Evolutionary conservation across 805 yeast species (phyloP).

Genomic region (Barnettozyma sucrosica): DNA sequence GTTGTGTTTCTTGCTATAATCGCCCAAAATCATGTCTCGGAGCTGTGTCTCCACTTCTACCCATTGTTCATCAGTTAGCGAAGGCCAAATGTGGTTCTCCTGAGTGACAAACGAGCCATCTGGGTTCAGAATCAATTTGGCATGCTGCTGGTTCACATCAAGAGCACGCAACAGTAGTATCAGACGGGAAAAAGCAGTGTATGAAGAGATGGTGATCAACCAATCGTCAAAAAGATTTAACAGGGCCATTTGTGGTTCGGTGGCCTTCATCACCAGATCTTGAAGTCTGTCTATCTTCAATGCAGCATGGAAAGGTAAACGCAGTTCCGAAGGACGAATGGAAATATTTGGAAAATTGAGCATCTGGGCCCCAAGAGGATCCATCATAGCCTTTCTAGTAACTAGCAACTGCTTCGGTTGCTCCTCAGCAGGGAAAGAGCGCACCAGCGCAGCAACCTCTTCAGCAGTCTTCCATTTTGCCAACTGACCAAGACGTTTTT

Average conservation of each 20-base stretch:
- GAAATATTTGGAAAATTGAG: conserved; percentile 91
- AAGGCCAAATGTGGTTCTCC: conserved; percentile 91
- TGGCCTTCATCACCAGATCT: conserved; percentile 76
- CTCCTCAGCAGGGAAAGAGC: conserved; percentile 88
- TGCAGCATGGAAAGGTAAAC: conserved; percentile 84
- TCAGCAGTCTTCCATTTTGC: conserved; percentile 99
- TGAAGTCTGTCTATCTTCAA: conserved; percentile 74
- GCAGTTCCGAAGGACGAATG: conserved; percentile 83
- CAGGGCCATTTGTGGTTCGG: conserved; percentile 87
- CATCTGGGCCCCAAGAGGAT: conserved; percentile 96
- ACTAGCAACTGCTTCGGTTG: conserved; percentile 91
- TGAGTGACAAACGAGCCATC: conserved; percentile 64
- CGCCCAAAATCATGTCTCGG: conserved; percentile 80
- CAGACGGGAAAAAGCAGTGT: conserved; percentile 89
- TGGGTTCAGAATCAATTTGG: conserved; percentile 70
- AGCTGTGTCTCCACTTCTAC: conserved; percentile 78
- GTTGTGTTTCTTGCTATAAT: conserved; percentile 79
- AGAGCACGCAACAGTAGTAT: conserved; percentile 78
- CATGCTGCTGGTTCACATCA: conserved; percentile 68
- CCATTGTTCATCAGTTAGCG: conserved; percentile 87
- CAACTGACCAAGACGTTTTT: conserved; percentile 83
- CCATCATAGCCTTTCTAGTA: conserved; percentile 84
- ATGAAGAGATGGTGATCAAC: conserved; percentile 75
- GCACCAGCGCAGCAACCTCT: conserved; percentile 85
- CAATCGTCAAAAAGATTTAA: conserved; percentile 94